Percentiles rank a stretch among this genome's conserved stretches.
Conservation (phyloP, 345 rosid genomes). For the Citrus glauca region DNA sequence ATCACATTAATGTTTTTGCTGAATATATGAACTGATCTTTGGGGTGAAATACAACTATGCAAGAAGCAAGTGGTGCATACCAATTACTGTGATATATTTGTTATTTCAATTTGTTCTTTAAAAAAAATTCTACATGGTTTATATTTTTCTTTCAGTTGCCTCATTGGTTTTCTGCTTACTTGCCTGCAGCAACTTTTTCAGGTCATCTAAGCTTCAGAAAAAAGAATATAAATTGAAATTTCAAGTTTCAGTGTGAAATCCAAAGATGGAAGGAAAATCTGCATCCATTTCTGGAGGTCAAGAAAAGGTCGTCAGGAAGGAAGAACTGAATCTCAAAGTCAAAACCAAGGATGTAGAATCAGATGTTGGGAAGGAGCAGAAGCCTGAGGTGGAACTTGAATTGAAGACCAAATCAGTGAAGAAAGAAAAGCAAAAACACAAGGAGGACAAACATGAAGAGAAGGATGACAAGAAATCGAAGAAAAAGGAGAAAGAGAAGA, state of each 20-base stretch:
- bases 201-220: constrained; percentile 18
- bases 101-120: not conserved
- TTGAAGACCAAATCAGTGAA: constrained; percentile 54
- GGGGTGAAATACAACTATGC: not conserved
- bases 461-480: constrained; percentile 25
- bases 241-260: constrained; percentile 3
- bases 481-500: constrained; percentile 19
- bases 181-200: constrained; percentile 2
- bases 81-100: not conserved
- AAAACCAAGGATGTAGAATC: constrained; percentile 41
- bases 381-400: constrained; percentile 45
- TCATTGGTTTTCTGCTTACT: not conserved
- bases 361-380: constrained; percentile 26
- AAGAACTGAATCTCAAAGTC: constrained; percentile 47
- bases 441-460: constrained; percentile 17
- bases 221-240: constrained; percentile 17
- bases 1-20: too few relatives aligned
- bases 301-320: constrained; percentile 47
- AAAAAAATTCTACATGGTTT: not conserved
- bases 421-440: constrained; percentile 40
- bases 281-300: constrained; percentile 23
- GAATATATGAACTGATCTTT: not conserved
- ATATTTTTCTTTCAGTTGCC: not conserved
- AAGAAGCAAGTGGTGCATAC: not conserved
- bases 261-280: constrained; percentile 30